Evolutionary conservation across 768 basidiomycete species (phyloP).

Genomic region (Macrolepiota albuminosa): DNA sequence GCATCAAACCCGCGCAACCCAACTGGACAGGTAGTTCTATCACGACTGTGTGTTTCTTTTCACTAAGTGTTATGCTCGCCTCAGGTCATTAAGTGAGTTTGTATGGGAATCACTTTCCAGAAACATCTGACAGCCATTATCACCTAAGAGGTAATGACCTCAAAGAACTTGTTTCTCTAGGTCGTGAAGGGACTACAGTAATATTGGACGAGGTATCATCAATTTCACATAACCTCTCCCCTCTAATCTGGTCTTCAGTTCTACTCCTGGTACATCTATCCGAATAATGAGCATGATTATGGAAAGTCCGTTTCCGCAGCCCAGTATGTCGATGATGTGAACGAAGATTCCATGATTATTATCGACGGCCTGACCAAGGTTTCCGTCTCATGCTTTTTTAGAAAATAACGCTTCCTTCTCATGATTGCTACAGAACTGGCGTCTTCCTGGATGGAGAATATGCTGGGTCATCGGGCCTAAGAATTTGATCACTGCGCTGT

Average conservation of each 20-base stretch:
- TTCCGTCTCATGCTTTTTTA: not conserved
- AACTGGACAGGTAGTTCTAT: slow-evolving; percentile 71
- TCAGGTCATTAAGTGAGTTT: slow-evolving; percentile 47
- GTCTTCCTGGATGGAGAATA: slow-evolving; percentile 91
- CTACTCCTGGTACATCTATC: slow-evolving; percentile 95
- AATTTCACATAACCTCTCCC: not conserved
- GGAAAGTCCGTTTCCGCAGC: slow-evolving; percentile 83
- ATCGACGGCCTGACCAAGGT: slow-evolving; percentile 94
- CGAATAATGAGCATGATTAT: slow-evolving; percentile 65
- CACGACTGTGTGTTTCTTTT: not conserved
- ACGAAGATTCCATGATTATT: slow-evolving; percentile 77
- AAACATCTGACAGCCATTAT: slow-evolving; percentile 1
- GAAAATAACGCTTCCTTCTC: not conserved
- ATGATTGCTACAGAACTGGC: slow-evolving; percentile 68
- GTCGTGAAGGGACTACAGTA: slow-evolving; percentile 75
- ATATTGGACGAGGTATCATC: slow-evolving; percentile 71
- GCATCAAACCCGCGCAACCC: slow-evolving; percentile 97
- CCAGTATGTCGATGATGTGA: slow-evolving; percentile 80
- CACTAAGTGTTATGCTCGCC: not conserved
- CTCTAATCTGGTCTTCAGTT: slow-evolving; percentile 45
- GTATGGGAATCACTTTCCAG: not conserved
- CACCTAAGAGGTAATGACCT: slow-evolving; percentile 66
- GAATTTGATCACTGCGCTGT: slow-evolving; percentile 81
- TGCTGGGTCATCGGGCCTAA: slow-evolving; percentile 94
- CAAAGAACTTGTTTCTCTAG: slow-evolving; percentile 68